A percentile compares a stretch with the other conserved stretches of the same genome.
phyloP scores from a whole-genome alignment of 352 stramenopile species.

The Chrysophaeum taylorii region DNA sequence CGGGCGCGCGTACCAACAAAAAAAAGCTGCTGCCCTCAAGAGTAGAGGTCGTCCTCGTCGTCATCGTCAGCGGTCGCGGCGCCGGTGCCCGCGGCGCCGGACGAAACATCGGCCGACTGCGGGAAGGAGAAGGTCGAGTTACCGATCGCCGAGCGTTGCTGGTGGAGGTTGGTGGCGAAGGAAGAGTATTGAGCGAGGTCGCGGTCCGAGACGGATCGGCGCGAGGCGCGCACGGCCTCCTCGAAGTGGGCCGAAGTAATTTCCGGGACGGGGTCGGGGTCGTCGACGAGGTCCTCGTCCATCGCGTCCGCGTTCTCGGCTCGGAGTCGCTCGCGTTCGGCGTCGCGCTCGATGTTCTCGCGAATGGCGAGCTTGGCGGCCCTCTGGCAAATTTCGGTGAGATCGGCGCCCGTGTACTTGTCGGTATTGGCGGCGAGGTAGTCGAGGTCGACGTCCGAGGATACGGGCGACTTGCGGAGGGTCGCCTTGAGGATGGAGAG shows the following conservation, averaged over 20 bases:
- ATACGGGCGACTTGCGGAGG: constrained; percentile 91
- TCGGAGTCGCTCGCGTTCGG: constrained; percentile 88
- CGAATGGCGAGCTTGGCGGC: constrained; percentile 97
- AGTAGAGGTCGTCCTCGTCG: constrained; percentile 95
- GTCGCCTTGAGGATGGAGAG: constrained; percentile 88
- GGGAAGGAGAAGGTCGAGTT: constrained; percentile 90
- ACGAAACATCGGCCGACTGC: constrained; percentile 30
- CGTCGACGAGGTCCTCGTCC: constrained; percentile 77
- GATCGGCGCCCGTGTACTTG: constrained; percentile 98
- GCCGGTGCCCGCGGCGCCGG: constrained; percentile 47
- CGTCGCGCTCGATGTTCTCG: constrained; percentile 96
- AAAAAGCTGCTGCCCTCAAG: too few species aligned
- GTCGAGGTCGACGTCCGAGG: constrained; percentile 92
- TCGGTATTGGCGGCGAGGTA: constrained; percentile 91
- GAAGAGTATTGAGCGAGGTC: constrained; percentile 87
- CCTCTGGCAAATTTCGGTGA: constrained; percentile 98
- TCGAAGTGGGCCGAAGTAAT: constrained; percentile 89
- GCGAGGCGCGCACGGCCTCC: constrained; percentile 86
- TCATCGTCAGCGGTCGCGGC: constrained; percentile 64
- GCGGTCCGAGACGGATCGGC: constrained; percentile 91
- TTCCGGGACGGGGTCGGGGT: constrained; percentile 90
- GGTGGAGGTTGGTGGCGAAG: constrained; percentile 83
- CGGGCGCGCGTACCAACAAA: too few species aligned
- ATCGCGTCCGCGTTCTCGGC: constrained; percentile 70
- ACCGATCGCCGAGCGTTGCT: constrained; percentile 85